Percentiles rank a stretch among this genome's conserved stretches.
phyloP scores from a whole-genome alignment of 2,329 filamentous ascomycete genomes.

The Emericellopsis atlantica region DNA sequence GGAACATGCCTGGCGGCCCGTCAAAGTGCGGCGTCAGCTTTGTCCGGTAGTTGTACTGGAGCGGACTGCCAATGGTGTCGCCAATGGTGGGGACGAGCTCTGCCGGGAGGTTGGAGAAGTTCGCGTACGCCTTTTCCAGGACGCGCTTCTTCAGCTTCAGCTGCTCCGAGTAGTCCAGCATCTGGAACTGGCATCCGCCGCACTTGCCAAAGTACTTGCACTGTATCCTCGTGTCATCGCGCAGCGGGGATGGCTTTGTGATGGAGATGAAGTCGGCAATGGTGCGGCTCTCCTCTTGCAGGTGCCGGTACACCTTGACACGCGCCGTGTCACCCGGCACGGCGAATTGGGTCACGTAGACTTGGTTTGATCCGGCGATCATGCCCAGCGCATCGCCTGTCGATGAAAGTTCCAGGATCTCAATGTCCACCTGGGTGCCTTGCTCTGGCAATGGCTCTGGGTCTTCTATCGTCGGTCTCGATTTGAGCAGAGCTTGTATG shows the following conservation, averaged over 20 bases:
- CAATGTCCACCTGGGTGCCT: constrained; percentile 67
- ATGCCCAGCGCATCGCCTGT: constrained; percentile 83
- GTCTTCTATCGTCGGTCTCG: constrained; percentile 5
- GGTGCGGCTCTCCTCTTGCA: constrained; percentile 52
- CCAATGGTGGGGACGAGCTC: constrained; percentile 62
- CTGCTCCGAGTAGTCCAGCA: constrained; percentile 82
- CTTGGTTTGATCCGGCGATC: constrained; percentile 44
- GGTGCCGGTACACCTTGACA: constrained; percentile 68
- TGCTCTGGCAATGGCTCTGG: constrained; percentile 40
- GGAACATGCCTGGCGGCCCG: constrained; percentile 44
- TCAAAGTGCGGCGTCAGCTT: constrained; percentile 97
- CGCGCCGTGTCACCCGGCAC: constrained; percentile 72
- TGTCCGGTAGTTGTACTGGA: constrained; percentile 89
- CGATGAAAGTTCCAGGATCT: constrained; percentile 73
- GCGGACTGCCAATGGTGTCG: constrained; percentile 79
- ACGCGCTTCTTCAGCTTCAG: constrained; percentile 73
- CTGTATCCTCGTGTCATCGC: constrained; percentile 63
- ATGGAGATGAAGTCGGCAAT: constrained; percentile 75
- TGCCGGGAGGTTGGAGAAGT: constrained; percentile 75
- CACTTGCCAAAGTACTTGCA: constrained; percentile 84
- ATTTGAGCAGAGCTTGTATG: constrained; percentile 34
- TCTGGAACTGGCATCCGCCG: constrained; percentile 93
- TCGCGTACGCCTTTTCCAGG: constrained; percentile 80
- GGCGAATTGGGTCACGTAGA: constrained; percentile 83
- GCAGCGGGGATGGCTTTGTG: constrained; percentile 56